phyloP scores from a whole-genome alignment of 805 yeast genomes.

The Saturnispora sekii region DNA sequence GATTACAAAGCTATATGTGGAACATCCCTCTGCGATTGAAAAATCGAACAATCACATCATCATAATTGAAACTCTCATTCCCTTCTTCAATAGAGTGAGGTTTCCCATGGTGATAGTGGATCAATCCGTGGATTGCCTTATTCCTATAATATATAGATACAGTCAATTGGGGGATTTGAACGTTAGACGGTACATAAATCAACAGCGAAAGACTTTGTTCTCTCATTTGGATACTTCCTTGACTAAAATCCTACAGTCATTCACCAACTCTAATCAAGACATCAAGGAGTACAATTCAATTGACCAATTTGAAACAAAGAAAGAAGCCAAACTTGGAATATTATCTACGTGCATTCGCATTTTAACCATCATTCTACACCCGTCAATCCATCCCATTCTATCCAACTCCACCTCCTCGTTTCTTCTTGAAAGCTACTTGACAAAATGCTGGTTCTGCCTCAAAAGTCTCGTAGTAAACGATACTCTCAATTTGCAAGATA shows the following conservation, averaged over 20 bases:
- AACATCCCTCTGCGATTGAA: constrained; percentile 3
- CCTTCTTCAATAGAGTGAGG: constrained; percentile 21
- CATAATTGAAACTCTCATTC: constrained; percentile 15
- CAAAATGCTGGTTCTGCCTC: constrained; percentile 26
- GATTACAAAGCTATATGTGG: background rate
- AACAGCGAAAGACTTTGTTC: constrained; percentile 16
- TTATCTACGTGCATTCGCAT: constrained; percentile 21
- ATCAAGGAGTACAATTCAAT: constrained; percentile 12
- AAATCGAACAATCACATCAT: constrained; percentile 13
- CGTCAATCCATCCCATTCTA: constrained; percentile 14
- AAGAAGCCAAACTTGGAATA: constrained; percentile 18
- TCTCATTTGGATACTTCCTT: constrained; percentile 18
- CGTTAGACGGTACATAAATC: constrained; percentile 17
- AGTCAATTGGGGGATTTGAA: constrained; percentile 17
- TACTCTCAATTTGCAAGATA: constrained; percentile 13
- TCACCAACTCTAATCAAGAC: constrained; percentile 17
- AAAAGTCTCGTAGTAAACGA: constrained; percentile 23
- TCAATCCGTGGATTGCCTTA: constrained; percentile 16
- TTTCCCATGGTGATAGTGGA: constrained; percentile 17
- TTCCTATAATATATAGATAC: constrained; percentile 16
- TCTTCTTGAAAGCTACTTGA: constrained; percentile 19
- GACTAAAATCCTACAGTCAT: constrained; percentile 17
- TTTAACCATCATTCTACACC: constrained; percentile 20
- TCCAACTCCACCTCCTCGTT: constrained; percentile 16
- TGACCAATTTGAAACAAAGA: constrained; percentile 12